phyloP scores from a whole-genome alignment of 129 eudicot species.

The Artemisia argyi region DNA sequence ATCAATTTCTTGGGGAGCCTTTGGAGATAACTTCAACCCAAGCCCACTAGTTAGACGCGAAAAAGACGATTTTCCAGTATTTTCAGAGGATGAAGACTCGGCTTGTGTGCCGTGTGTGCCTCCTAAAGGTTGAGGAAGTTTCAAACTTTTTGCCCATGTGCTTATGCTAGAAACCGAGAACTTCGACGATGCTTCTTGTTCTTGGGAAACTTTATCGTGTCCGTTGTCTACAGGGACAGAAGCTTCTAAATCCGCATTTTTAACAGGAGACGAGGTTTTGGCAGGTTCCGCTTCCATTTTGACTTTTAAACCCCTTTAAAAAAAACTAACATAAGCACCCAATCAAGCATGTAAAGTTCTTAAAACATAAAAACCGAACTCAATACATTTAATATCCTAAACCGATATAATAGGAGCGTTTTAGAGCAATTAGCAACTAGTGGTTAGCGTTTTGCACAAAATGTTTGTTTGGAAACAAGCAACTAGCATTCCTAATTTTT shows the following conservation, averaged over 20 bases:
- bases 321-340: not conserved
- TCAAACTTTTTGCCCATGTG: constrained; percentile 81
- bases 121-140: constrained; percentile 63
- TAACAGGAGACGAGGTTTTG: constrained; percentile 11
- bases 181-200: constrained; percentile 46
- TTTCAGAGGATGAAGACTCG: constrained; percentile 51
- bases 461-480: too few species aligned
- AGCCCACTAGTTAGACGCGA: constrained; percentile 76
- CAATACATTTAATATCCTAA: too few species aligned
- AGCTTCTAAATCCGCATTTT: constrained; percentile 25
- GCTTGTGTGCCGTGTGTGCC: constrained; percentile 61
- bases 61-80: constrained; percentile 52
- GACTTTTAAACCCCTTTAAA: constrained; percentile 10
- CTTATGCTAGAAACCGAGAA: constrained; percentile 70
- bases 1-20: constrained; percentile 56
- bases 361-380: not conserved
- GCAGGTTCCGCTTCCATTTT: constrained; percentile 31
- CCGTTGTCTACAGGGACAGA: constrained; percentile 29
- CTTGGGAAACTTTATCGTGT: constrained; percentile 34
- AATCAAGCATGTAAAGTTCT: not conserved
- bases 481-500: too few species aligned
- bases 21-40: constrained; percentile 71
- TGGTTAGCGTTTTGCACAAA: too few species aligned
- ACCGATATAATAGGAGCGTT: too few species aligned
- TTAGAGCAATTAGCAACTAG: too few species aligned